These are phyloP conservation scores for Lipomyces mesembrius DNA, from an alignment of 805 yeast species.

Conservation along the genomic window DNA sequence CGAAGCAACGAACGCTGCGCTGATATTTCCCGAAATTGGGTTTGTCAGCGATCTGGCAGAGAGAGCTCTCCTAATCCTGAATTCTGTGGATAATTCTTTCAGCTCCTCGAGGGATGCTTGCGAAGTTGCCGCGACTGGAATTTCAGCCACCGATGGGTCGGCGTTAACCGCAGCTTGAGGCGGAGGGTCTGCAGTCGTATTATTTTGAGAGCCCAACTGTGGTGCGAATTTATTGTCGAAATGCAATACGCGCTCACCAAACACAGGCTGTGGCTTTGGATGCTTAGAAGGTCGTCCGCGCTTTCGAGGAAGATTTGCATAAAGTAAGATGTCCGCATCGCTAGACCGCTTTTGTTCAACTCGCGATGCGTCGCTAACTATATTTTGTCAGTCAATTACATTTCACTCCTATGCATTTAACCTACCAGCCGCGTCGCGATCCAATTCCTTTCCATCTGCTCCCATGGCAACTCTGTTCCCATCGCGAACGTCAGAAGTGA, in stretches of 20 bases:
- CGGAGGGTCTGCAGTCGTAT: neutral
- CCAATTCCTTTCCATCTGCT: neutral
- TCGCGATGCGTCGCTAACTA: neutral
- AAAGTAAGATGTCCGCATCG: neutral
- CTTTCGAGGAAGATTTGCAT: neutral
- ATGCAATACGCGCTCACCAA: neutral
- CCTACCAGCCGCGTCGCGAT: neutral
- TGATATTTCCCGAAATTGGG: neutral
- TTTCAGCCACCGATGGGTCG: neutral
- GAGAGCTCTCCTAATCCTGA: neutral
- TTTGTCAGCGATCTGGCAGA: neutral
- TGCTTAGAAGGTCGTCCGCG: slow-evolving; percentile 2
- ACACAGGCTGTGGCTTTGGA: neutral
- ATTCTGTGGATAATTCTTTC: neutral
- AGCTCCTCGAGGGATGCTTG: neutral
- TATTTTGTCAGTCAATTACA: neutral
- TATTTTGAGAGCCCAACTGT: neutral
- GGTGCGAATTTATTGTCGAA: neutral
- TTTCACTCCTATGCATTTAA: neutral
- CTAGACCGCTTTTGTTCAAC: neutral
- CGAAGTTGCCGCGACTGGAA: neutral
- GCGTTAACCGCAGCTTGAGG: neutral
- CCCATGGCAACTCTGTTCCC: neutral
- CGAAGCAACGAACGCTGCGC: neutral
- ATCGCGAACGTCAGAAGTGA: neutral